Conservation (phyloP, 2,329 filamentous ascomycete genomes). For the Colletotrichum sp. region DNA sequence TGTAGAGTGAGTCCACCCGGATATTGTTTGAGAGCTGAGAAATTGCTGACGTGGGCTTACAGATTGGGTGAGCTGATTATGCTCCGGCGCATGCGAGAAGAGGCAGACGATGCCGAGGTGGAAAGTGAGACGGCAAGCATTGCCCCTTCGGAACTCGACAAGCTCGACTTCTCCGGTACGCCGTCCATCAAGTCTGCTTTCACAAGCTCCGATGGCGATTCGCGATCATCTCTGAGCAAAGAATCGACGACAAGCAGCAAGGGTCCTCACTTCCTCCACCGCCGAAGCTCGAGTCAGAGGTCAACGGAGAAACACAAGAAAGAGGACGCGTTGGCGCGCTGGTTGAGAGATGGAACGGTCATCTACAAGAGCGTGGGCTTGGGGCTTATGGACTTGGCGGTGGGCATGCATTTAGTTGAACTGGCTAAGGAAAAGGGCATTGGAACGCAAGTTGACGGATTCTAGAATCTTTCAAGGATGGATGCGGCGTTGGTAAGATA, state of each 20-base stretch:
- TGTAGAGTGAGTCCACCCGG: slow-evolving; percentile 66
- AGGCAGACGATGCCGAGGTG: slow-evolving; percentile 33
- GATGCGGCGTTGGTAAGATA: background rate
- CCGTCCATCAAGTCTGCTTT: slow-evolving; percentile 19
- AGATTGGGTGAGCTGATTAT: slow-evolving; percentile 80
- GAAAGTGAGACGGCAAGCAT: slow-evolving; percentile 30
- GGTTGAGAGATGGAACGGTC: slow-evolving; percentile 68
- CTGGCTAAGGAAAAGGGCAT: slow-evolving; percentile 60
- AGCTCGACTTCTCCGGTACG: slow-evolving; percentile 30
- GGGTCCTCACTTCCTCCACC: background rate
- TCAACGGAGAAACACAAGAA: slow-evolving; percentile 42
- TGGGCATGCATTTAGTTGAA: slow-evolving; percentile 62
- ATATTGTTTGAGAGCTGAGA: background rate
- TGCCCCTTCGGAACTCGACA: slow-evolving; percentile 40
- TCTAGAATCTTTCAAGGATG: slow-evolving; percentile 36
- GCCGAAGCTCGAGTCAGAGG: slow-evolving; percentile 19
- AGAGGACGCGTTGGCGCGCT: slow-evolving; percentile 57
- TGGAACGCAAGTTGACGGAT: slow-evolving; percentile 58
- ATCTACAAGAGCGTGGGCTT: slow-evolving; percentile 73
- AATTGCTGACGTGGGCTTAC: background rate
- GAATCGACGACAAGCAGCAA: slow-evolving; percentile 14
- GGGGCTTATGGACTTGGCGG: slow-evolving; percentile 69
- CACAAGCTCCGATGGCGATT: slow-evolving; percentile 1
- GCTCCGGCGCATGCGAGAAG: slow-evolving; percentile 53
- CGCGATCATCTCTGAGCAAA: slow-evolving; percentile 22